phyloP scores from a whole-genome alignment of 306 rosid species.

The Ormosia emarginata region DNA sequence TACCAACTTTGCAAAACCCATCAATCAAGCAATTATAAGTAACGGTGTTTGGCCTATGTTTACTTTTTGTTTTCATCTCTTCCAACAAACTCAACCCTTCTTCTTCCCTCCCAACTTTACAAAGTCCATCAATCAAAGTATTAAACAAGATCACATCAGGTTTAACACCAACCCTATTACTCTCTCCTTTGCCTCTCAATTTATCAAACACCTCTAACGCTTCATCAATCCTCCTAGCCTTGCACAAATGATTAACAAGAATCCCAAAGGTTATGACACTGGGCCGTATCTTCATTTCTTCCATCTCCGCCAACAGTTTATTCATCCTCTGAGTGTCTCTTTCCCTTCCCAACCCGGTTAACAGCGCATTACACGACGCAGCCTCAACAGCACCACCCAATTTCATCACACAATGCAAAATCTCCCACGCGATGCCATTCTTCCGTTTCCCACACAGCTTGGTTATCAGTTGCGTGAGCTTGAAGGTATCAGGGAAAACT shows the following conservation, averaged over 20 bases:
- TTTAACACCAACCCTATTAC: slow-evolving; percentile 24
- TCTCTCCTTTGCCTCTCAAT: slow-evolving; percentile 43
- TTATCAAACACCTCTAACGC: slow-evolving; percentile 58
- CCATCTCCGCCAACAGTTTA: slow-evolving; percentile 58
- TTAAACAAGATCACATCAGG: slow-evolving; percentile 67
- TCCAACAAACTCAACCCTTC: slow-evolving; percentile 63
- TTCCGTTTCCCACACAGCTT: slow-evolving; percentile 53
- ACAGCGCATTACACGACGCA: slow-evolving; percentile 68
- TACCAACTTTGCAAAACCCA: slow-evolving; percentile 64
- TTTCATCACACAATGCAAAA: slow-evolving; percentile 49
- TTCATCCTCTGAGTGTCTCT: slow-evolving; percentile 54
- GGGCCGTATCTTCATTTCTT: slow-evolving; percentile 55
- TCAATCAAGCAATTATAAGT: slow-evolving; percentile 81
- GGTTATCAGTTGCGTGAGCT: slow-evolving; percentile 55
- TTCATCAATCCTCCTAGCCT: slow-evolving; percentile 66
- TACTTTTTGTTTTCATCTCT: slow-evolving; percentile 48
- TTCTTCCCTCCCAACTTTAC: slow-evolving; percentile 84
- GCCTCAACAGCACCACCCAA: slow-evolving; percentile 50
- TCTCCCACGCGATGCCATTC: slow-evolving; percentile 53
- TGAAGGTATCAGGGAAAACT: slow-evolving; percentile 44
- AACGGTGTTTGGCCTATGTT: slow-evolving; percentile 42
- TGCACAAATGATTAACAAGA: slow-evolving; percentile 57
- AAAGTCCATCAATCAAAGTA: slow-evolving; percentile 76
- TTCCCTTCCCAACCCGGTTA: slow-evolving; percentile 54
- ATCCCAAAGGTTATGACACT: slow-evolving; percentile 64